Evolutionary conservation across 2,329 filamentous ascomycete genomes (phyloP).

Genomic region (Aspergillus transmontanensis): DNA sequence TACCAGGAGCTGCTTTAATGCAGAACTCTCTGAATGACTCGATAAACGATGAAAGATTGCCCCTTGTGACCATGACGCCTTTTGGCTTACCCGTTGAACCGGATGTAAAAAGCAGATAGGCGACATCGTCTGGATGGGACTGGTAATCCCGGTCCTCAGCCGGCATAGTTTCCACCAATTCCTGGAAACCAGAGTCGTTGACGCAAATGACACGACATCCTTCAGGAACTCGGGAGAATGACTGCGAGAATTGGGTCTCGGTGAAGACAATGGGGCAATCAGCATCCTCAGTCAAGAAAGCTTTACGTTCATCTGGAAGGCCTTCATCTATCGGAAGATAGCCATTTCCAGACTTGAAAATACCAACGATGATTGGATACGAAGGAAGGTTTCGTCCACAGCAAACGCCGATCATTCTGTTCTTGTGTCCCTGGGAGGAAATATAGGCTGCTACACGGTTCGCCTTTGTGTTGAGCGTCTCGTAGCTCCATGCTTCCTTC

Average conservation of each 20-base stretch:
- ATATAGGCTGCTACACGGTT: slow-evolving; percentile 31
- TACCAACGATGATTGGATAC: slow-evolving; percentile 33
- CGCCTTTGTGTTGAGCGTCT: slow-evolving; percentile 24
- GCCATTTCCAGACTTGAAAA: slow-evolving; percentile 37
- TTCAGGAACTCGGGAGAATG: slow-evolving; percentile 21
- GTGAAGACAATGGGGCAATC: slow-evolving; percentile 34
- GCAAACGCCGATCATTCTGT: slow-evolving; percentile 33
- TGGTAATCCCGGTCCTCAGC: slow-evolving; percentile 18
- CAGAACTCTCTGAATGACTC: slow-evolving; percentile 32
- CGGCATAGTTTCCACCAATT: slow-evolving; percentile 19
- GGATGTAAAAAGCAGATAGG: slow-evolving; percentile 79
- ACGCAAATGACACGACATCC: slow-evolving; percentile 26
- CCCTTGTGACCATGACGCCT: slow-evolving; percentile 86
- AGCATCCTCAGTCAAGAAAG: slow-evolving; percentile 32
- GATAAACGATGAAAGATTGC: slow-evolving; percentile 31
- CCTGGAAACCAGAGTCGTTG: slow-evolving; percentile 22
- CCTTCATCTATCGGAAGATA: slow-evolving; percentile 40
- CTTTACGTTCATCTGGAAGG: slow-evolving; percentile 32
- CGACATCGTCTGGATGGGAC: slow-evolving; percentile 21
- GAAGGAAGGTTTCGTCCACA: slow-evolving; percentile 28
- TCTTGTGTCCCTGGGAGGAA: slow-evolving; percentile 21
- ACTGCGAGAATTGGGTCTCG: slow-evolving; percentile 18
- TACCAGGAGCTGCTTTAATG: slow-evolving; percentile 26
- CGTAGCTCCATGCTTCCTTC: slow-evolving; percentile 30
- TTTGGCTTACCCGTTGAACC: slow-evolving; percentile 96